phyloP scores from a whole-genome alignment of 352 stramenopile species.

The Blastocystis sp. region DNA sequence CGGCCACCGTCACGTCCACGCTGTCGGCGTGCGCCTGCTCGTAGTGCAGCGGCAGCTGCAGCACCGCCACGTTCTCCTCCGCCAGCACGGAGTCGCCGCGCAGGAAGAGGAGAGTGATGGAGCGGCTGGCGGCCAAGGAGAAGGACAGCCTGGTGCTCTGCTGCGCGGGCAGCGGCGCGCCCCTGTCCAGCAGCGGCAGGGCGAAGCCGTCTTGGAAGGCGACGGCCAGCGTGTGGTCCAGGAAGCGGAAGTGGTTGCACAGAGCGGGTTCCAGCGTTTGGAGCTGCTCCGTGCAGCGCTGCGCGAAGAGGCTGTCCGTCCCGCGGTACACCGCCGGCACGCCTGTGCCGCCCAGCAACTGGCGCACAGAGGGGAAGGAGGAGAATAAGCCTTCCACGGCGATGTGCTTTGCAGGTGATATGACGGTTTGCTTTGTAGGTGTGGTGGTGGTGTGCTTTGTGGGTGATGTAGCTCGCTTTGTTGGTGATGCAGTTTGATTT shows the following conservation, averaged over 20 bases:
- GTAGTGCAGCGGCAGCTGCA: neutral
- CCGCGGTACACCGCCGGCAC: neutral
- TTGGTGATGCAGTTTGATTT: no score
- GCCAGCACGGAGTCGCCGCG: constrained; percentile 1
- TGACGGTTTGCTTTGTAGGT: neutral
- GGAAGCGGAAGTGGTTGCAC: constrained; percentile 47
- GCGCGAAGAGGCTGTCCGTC: neutral
- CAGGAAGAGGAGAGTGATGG: neutral
- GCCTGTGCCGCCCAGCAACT: neutral
- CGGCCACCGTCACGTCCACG: neutral
- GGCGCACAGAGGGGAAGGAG: neutral
- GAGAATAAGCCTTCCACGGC: neutral
- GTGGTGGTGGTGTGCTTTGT: neutral
- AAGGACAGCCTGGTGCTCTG: neutral
- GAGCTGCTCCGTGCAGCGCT: neutral
- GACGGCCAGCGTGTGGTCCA: constrained; percentile 27
- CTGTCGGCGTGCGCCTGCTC: neutral
- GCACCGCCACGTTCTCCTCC: constrained; percentile 34
- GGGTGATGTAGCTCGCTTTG: no score
- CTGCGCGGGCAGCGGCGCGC: constrained; percentile 7
- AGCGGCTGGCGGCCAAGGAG: neutral
- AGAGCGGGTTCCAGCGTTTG: neutral
- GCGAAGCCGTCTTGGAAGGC: constrained; percentile 60
- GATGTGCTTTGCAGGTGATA: neutral
- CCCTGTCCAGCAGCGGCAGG: neutral